phyloP scores from a whole-genome alignment of 306 rosid species.

The Cucurbita argyrosperma region DNA sequence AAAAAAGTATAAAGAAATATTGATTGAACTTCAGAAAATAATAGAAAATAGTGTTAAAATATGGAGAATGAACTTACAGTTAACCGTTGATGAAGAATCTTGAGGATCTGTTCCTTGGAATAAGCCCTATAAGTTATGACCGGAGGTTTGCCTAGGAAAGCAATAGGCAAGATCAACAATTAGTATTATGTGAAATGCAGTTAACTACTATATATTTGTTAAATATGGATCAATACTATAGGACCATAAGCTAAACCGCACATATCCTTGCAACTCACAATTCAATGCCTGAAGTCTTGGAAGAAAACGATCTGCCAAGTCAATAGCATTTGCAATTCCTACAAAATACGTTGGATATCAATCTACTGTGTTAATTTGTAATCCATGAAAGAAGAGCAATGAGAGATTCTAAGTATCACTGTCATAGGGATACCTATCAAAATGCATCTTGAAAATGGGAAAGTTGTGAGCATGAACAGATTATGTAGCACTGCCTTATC shows the following conservation, averaged over 20 bases:
- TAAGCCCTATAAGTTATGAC: constrained; percentile 71
- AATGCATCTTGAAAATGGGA: constrained; percentile 75
- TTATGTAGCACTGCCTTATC: constrained; percentile 82
- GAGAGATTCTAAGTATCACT: background rate
- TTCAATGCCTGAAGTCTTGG: constrained; percentile 76
- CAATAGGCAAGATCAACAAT: background rate
- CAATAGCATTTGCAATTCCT: constrained; percentile 94
- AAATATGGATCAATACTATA: background rate
- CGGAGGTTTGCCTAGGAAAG: constrained; percentile 56
- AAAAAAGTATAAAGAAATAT: background rate
- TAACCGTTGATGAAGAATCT: constrained; percentile 72
- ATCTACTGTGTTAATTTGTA: background rate
- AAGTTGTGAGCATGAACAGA: constrained; percentile 84
- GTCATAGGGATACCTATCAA: constrained; percentile 41
- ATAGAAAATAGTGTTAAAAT: background rate
- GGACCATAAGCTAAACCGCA: background rate
- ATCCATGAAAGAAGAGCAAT: background rate
- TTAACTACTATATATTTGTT: background rate
- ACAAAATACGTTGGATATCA: constrained; percentile 3
- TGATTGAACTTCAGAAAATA: background rate
- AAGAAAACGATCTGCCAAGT: constrained; percentile 85
- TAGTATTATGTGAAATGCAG: background rate
- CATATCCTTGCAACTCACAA: constrained; percentile 37
- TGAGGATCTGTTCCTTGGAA: constrained; percentile 63
- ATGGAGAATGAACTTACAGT: constrained; percentile 28